Percentiles rank a stretch among this genome's conserved stretches.
These are phyloP conservation scores for Boeremia exigua DNA, from an alignment of 2,329 filamentous ascomycete species.

Conservation along the genomic window DNA sequence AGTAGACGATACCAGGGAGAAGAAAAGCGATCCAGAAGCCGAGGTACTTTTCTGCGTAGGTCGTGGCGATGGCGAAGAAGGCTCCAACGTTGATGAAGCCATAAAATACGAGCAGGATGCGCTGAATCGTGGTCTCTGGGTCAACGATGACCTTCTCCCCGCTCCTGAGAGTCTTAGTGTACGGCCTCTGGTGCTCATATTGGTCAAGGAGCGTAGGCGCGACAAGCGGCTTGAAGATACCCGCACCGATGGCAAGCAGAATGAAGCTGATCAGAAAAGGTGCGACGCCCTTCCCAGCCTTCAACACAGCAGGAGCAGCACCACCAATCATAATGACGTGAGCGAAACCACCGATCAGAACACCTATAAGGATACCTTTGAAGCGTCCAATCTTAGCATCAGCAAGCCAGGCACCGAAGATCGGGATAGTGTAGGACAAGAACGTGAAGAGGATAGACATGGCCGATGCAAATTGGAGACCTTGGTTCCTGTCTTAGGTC, in stretches of 20 bases:
- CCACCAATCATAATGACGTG: constrained; percentile 45
- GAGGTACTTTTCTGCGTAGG: constrained; percentile 52
- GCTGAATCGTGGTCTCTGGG: constrained; percentile 52
- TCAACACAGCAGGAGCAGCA: constrained; percentile 51
- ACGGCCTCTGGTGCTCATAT: constrained; percentile 50
- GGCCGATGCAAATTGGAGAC: constrained; percentile 61
- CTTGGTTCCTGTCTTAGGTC: constrained; percentile 51
- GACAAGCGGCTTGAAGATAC: constrained; percentile 51
- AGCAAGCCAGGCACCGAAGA: constrained; percentile 53
- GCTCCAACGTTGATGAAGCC: constrained; percentile 15
- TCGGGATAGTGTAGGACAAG: constrained; percentile 63
- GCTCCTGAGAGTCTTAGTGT: constrained; percentile 51
- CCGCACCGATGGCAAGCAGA: constrained; percentile 34
- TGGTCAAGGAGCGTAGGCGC: constrained; percentile 55
- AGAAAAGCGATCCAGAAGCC: constrained; percentile 51
- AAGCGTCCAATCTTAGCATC: constrained; percentile 53
- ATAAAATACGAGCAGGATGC: constrained; percentile 48
- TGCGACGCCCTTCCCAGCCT: constrained; percentile 42
- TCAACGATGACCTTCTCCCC: constrained; percentile 48
- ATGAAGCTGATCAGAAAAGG: constrained; percentile 51
- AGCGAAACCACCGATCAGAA: constrained; percentile 49
- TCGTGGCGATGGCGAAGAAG: constrained; percentile 19
- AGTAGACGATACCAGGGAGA: constrained; percentile 42
- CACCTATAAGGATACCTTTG: constrained; percentile 47
- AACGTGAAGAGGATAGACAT: constrained; percentile 63